These are phyloP conservation scores for Xylaria castorea DNA, from an alignment of 495 filamentous ascomycete genomes.

Conservation along the genomic window DNA sequence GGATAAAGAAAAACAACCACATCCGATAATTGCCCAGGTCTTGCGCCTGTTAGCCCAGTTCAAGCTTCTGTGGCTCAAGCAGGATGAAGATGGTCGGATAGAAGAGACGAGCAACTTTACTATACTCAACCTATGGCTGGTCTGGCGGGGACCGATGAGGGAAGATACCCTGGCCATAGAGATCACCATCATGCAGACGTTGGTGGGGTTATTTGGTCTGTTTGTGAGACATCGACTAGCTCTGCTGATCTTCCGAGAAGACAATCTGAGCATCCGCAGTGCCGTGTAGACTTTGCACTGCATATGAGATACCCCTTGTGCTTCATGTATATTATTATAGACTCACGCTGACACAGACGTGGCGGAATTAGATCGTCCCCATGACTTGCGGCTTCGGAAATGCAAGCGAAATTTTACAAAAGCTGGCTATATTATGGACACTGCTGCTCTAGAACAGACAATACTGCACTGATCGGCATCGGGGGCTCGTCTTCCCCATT, in stretches of 20 bases:
- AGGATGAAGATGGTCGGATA: slow-evolving; percentile 71
- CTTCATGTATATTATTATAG: slow-evolving; percentile 30
- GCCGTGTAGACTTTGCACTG: slow-evolving; percentile 30
- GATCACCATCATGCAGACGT: slow-evolving; percentile 74
- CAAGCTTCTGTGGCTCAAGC: slow-evolving; percentile 66
- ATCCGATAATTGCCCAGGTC: slow-evolving; percentile 60
- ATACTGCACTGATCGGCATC: neutral
- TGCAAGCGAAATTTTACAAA: neutral
- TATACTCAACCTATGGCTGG: slow-evolving; percentile 91
- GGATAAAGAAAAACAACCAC: slow-evolving; percentile 68
- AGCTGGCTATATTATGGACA: neutral
- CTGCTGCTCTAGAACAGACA: neutral
- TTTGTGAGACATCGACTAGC: slow-evolving; percentile 86
- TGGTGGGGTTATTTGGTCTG: slow-evolving; percentile 78
- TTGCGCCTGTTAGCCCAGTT: slow-evolving; percentile 70
- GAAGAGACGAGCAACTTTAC: slow-evolving; percentile 89
- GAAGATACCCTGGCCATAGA: slow-evolving; percentile 83
- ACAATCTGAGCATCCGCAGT: slow-evolving; percentile 67
- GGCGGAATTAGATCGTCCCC: slow-evolving; percentile 7
- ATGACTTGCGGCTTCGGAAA: neutral
- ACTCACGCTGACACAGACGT: slow-evolving; percentile 18
- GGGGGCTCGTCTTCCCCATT: neutral
- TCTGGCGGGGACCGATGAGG: slow-evolving; percentile 91
- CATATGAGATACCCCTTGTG: slow-evolving; percentile 32
- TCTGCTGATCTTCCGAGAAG: slow-evolving; percentile 80